Conservation (phyloP, 768 basidiomycete species). For the Royoungia palumana region DNA sequence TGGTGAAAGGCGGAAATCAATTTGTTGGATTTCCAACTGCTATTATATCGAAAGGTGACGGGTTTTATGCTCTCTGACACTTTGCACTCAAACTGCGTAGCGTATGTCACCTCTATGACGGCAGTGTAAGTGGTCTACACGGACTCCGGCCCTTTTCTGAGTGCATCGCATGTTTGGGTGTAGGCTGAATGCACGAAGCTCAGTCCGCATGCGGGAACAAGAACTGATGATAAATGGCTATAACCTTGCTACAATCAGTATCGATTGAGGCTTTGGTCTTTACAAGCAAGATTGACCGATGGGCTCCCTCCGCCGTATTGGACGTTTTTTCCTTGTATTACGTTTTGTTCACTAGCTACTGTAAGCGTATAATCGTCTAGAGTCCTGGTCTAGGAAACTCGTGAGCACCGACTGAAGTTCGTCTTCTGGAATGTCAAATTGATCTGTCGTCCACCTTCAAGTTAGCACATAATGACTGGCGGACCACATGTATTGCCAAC, state of each 20-base stretch:
- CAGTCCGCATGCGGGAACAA: constrained; percentile 2
- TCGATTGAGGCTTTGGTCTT: constrained; percentile 2
- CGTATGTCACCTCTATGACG: constrained; percentile 14
- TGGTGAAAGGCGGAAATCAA: not conserved
- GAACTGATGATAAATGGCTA: not conserved
- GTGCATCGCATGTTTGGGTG: not conserved
- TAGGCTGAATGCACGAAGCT: constrained; percentile 14
- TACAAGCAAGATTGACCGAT: too few relatives aligned
- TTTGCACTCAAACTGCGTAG: not conserved
- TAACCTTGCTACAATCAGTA: constrained; percentile 2
- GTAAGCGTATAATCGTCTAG: too few relatives aligned
- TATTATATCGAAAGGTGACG: constrained; percentile 5
- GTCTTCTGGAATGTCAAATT: too few relatives aligned
- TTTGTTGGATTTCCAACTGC: constrained; percentile 1
- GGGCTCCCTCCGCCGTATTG: too few relatives aligned
- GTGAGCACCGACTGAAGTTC: too few relatives aligned
- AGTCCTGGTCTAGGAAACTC: too few relatives aligned
- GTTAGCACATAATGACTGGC: too few relatives aligned
- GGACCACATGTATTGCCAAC: too few relatives aligned
- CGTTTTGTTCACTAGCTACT: too few relatives aligned
- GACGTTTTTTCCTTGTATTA: too few relatives aligned
- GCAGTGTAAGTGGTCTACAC: constrained; percentile 4
- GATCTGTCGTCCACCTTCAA: too few relatives aligned
- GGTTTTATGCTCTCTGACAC: not conserved
- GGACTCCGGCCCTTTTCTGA: not conserved